Evolutionary conservation across 495 filamentous ascomycete genomes (phyloP).

Genomic region (Neurospora tetraspora): DNA sequence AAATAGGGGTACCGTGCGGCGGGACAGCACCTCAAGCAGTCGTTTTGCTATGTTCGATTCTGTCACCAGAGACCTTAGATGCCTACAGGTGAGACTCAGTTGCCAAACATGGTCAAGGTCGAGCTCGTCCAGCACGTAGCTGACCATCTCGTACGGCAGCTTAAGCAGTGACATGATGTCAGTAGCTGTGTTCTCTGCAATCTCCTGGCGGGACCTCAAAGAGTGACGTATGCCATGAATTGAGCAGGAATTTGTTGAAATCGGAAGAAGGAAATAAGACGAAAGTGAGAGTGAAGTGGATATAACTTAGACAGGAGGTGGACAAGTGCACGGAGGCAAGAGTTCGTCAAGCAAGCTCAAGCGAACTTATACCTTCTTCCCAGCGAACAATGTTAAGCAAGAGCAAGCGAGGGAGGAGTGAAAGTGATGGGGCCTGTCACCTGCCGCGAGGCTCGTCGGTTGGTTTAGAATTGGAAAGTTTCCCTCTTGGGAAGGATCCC

Average conservation of each 20-base stretch:
- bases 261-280: background rate
- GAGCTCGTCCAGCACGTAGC: constrained; percentile 47
- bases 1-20: background rate
- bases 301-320: no score
- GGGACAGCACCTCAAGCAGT: constrained; percentile 43
- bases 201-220: background rate
- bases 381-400: background rate
- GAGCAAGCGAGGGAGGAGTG: background rate
- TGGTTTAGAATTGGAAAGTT: background rate
- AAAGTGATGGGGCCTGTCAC: background rate
- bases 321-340: no score
- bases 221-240: background rate
- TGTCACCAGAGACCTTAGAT: constrained; percentile 42
- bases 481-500: background rate
- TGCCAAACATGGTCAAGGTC: constrained; percentile 41
- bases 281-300: background rate
- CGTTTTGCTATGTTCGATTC: constrained; percentile 54
- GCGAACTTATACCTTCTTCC: background rate
- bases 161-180: constrained; percentile 16
- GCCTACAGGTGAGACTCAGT: constrained; percentile 40
- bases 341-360: no score
- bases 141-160: constrained; percentile 56
- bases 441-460: background rate
- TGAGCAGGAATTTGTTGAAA: no score
- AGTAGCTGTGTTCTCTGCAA: background rate